These are phyloP conservation scores for Penicillium coffeae DNA, from an alignment of 495 filamentous ascomycete genomes.

Conservation along the genomic window DNA sequence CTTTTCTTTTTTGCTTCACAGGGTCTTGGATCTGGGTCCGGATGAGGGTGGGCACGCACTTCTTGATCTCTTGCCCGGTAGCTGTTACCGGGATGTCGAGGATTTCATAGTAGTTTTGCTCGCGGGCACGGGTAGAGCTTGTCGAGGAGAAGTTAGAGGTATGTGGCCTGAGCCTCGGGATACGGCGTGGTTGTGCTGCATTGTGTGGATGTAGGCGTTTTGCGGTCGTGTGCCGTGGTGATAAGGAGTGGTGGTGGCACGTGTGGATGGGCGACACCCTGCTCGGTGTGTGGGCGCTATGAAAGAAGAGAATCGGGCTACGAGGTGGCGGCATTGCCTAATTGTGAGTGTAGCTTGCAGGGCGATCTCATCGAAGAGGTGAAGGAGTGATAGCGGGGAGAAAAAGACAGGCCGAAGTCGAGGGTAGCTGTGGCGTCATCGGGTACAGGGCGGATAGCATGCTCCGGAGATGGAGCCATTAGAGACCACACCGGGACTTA, in stretches of 20 bases:
- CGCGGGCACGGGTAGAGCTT: slow-evolving; percentile 28
- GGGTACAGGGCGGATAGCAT: neutral
- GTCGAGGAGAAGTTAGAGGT: slow-evolving; percentile 39
- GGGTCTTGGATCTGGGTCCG: neutral
- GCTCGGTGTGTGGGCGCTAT: neutral
- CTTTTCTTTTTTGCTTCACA: neutral
- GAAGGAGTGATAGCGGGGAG: neutral
- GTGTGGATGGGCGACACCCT: slow-evolving; percentile 1
- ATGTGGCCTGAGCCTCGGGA: neutral
- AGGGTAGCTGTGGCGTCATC: slow-evolving; percentile 18
- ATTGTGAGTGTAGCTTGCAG: neutral
- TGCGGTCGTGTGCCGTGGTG: neutral
- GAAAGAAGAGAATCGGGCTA: slow-evolving; percentile 3
- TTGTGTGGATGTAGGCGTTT: neutral
- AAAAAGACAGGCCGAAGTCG: slow-evolving; percentile 9
- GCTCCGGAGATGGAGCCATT: neutral
- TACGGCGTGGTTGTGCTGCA: neutral
- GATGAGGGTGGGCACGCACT: slow-evolving; percentile 42
- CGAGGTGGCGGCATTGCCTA: slow-evolving; percentile 20
- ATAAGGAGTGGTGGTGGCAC: neutral
- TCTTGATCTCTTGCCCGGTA: slow-evolving; percentile 75
- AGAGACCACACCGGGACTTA: neutral
- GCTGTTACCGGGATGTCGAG: slow-evolving; percentile 69
- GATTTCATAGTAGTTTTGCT: slow-evolving; percentile 72
- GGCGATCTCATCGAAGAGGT: neutral